These are phyloP conservation scores for Colletotrichum phormii DNA, from an alignment of 2,329 filamentous ascomycete genomes.

Conservation along the genomic window DNA sequence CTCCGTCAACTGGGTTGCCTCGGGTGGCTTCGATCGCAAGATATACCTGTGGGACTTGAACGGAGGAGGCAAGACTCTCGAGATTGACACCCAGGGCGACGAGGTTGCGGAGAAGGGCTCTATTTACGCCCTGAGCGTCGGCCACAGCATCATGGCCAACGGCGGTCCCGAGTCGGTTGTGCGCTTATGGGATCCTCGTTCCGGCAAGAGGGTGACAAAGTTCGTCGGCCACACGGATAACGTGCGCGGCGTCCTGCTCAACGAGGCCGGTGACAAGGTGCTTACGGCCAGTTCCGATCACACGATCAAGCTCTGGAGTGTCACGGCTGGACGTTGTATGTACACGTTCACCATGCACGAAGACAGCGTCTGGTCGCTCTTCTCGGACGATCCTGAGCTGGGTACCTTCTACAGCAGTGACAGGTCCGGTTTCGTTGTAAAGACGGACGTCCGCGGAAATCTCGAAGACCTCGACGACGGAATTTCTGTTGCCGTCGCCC, in stretches of 20 bases:
- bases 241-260: constrained; percentile 90
- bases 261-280: constrained; percentile 88
- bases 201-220: constrained; percentile 92
- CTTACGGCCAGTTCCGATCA: constrained; percentile 96
- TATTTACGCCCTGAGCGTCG: constrained; percentile 88
- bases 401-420: constrained; percentile 96
- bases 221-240: constrained; percentile 98
- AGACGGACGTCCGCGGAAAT: constrained; percentile 86
- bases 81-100: constrained; percentile 87
- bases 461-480: constrained; percentile 82
- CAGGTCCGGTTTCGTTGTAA: constrained; percentile 91
- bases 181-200: constrained; percentile 89
- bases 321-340: constrained; percentile 95
- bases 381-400: constrained; percentile 86
- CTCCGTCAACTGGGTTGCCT: constrained; percentile 87
- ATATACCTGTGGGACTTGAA: constrained; percentile 95
- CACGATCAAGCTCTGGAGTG: constrained; percentile 98
- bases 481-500: constrained; percentile 87
- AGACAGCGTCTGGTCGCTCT: constrained; percentile 96
- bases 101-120: constrained; percentile 92
- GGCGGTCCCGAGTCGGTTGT: constrained; percentile 95
- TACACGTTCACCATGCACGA: constrained; percentile 99
- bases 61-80: constrained; percentile 85
- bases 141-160: constrained; percentile 84
- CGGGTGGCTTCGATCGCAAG: constrained; percentile 91